Evolutionary conservation across 2,329 filamentous ascomycete species (phyloP), one percentile per base, ranked within the genome.

Genomic region (Neophaeococcomyces mojaviensis): DNA sequence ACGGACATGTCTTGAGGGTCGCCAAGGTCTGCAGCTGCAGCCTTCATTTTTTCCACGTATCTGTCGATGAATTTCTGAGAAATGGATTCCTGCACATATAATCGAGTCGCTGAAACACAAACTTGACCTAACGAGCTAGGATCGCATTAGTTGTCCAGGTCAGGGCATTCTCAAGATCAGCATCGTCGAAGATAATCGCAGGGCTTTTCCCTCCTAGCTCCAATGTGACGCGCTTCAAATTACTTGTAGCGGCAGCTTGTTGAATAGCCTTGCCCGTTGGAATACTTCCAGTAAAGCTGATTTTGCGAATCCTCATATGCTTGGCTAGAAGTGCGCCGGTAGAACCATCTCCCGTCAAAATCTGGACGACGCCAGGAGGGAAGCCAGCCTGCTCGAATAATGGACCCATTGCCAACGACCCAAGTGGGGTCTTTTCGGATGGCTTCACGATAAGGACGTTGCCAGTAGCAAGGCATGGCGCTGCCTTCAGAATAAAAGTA

Each of bases 231-330:
- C 77, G 67, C 67, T 81, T 82, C 18, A 82, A 62, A 24, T 50
- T 50, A 0, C 74, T 76, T 57, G 70, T 68, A 20, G 73, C 68
- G 42, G 70, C 71, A 8, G 67, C 70, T 43, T 69, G 69, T 68
- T 78, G 72, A 47, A 83, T 73, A 58, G 70, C 72, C 65, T 79
- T 81, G 9, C 79, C 79, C 0, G 76, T 80, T 0, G 68, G 64
- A 4, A 68, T 75, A 10, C 74, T 79, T 2, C 79, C 79, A 0
- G 79, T 82, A 61, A 84, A 83, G 53, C 68, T 71, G 56, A 83
- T 73, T 67, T 81, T 82, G 45, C 72, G 68, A 46, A 82, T 71
- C 16, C 68, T 72, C 0, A 76, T 74, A 55, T 83, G 79, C 13
- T 57, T 59, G 0, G 76, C 79, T 39, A 83, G 59, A 67, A 68